A percentile compares a stretch with the other conserved stretches of the same genome.
These are phyloP conservation scores for Leptomonas seymouri DNA, from an alignment of 208 protist species.

Conservation along the genomic window DNA sequence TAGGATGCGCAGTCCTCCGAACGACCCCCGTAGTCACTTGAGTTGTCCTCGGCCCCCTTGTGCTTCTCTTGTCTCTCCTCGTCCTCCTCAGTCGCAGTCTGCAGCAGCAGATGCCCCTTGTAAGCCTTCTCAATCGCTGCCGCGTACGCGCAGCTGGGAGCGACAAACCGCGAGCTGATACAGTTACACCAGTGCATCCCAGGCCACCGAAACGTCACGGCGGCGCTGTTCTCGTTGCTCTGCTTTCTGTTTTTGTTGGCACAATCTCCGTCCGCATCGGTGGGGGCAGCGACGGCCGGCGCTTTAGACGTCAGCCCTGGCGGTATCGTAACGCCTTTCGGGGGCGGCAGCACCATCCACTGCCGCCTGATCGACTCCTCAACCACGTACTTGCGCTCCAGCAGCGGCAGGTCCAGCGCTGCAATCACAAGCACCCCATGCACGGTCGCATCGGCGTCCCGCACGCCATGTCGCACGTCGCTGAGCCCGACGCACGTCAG, in stretches of 20 bases:
- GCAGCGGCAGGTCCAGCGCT: conserved; percentile 30
- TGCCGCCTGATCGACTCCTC: conserved; percentile 15
- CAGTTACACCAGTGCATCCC: conserved; percentile 59
- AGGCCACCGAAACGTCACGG: conserved; percentile 34
- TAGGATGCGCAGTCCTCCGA: conserved; percentile 15
- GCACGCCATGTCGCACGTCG: conserved; percentile 2
- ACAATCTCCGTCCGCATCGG: not conserved
- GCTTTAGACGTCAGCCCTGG: conserved; percentile 10
- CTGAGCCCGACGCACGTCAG: conserved; percentile 29
- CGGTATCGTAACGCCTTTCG: conserved; percentile 12
- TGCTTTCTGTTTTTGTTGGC: not conserved
- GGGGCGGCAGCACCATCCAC: conserved; percentile 21
- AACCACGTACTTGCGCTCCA: conserved; percentile 16
- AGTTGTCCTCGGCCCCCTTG: not conserved
- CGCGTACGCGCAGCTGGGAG: conserved; percentile 32
- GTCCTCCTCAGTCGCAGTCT: conserved; percentile 10
- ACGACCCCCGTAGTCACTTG: not conserved
- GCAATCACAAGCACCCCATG: conserved; percentile 25
- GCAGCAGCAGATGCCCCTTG: conserved; percentile 4
- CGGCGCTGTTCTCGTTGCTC: not conserved
- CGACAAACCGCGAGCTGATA: conserved; percentile 28
- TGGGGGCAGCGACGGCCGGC: not conserved
- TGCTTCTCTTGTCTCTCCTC: not conserved
- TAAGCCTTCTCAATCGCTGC: conserved; percentile 23
- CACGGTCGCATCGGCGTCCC: not conserved